Evolutionary conservation across 371 early-diverging fungal genomes (phyloP).

Genomic region (Mucor lusitanicus): DNA sequence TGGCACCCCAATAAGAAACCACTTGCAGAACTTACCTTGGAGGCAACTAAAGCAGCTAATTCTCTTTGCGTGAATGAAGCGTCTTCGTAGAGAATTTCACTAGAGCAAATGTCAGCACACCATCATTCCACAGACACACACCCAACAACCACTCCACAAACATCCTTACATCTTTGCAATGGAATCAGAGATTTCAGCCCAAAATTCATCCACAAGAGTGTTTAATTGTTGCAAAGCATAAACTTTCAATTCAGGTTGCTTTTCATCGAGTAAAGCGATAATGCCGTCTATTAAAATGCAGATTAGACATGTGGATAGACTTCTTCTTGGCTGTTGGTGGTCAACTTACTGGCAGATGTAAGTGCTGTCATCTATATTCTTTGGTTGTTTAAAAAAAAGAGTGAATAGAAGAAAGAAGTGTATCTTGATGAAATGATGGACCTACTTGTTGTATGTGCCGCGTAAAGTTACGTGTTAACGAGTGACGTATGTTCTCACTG

Average conservation of each 20-base stretch:
- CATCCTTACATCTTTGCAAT: constrained; percentile 86
- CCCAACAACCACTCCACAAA: too few species aligned
- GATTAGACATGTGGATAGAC: not conserved
- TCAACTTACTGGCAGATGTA: constrained; percentile 55
- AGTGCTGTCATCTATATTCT: constrained; percentile 39
- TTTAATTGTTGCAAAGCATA: constrained; percentile 92
- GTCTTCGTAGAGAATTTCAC: constrained; percentile 94
- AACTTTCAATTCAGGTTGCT: constrained; percentile 86
- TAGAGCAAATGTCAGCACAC: constrained; percentile 19
- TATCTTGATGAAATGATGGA: not conserved
- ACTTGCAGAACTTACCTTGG: constrained; percentile 69
- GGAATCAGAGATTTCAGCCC: constrained; percentile 96
- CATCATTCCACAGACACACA: too few species aligned
- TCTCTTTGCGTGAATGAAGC: constrained; percentile 79
- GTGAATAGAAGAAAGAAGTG: constrained; percentile 1
- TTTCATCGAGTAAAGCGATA: constrained; percentile 91
- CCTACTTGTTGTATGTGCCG: constrained; percentile 1
- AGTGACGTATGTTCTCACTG: constrained; percentile 5
- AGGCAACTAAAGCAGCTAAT: constrained; percentile 93
- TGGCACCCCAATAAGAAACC: not conserved
- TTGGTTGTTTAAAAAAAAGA: not conserved
- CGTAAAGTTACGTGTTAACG: constrained; percentile 7
- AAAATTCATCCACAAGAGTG: constrained; percentile 88
- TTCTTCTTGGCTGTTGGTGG: too few species aligned
- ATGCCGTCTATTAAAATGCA: constrained; percentile 72